Evolutionary conservation across 306 rosid species (phyloP).

Genomic region (Cucumis sativus): Cucumber_9930_V3 NC_026658.2:5200501-5201000

Average conservation of each 20-base stretch:
- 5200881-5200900: conserved; percentile 26
- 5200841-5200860: conserved; percentile 45
- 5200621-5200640: not conserved
- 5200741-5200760: not conserved
- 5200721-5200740: not conserved
- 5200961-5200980: not conserved
- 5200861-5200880: conserved; percentile 38
- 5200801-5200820: conserved; percentile 47
- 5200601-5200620: not conserved
- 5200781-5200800: conserved; percentile 55
- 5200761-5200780: not conserved
- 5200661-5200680: not conserved
- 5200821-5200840: conserved; percentile 48
- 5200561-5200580: not conserved
- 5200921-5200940: not conserved
- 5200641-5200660: not conserved
- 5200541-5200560: too few relatives aligned
- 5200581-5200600: not conserved
- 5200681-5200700: not conserved
- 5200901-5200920: not conserved
- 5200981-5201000: not conserved
- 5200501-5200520: too few relatives aligned
- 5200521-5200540: too few relatives aligned
- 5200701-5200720: not conserved
- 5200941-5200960: not conserved